A percentile compares a stretch with the other conserved stretches of the same genome.
These are phyloP conservation scores for Clathrus columnatus DNA, from an alignment of 768 basidiomycete species.

Conservation along the genomic window DNA sequence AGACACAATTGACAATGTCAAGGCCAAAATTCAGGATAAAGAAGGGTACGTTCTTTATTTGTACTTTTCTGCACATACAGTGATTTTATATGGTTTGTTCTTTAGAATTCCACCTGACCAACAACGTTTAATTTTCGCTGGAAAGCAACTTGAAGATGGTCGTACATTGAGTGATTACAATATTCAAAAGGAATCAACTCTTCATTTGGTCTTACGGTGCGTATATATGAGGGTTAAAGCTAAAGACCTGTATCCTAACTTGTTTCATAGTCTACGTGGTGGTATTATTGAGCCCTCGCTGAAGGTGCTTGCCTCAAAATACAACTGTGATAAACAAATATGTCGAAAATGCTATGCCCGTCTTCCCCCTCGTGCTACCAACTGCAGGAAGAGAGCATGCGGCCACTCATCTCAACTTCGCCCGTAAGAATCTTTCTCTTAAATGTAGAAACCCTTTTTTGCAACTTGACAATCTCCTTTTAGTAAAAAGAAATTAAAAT, in stretches of 20 bases:
- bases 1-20: slow-evolving; percentile 95
- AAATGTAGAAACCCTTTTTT: slow-evolving; percentile 9
- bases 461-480: slow-evolving; percentile 6
- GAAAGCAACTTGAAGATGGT: slow-evolving; percentile 98
- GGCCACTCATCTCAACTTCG: slow-evolving; percentile 88
- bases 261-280: slow-evolving; percentile 69
- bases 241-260: slow-evolving; percentile 8
- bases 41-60: slow-evolving; percentile 45
- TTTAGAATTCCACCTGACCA: slow-evolving; percentile 86
- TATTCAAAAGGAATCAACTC: slow-evolving; percentile 97
- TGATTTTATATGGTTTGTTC: background rate
- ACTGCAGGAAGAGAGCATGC: slow-evolving; percentile 94
- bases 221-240: background rate
- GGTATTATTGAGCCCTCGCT: slow-evolving; percentile 99
- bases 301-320: slow-evolving; percentile 93
- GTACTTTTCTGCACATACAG: background rate
- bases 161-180: slow-evolving; percentile 95
- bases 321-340: slow-evolving; percentile 99
- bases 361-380: slow-evolving; percentile 97
- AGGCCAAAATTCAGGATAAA: slow-evolving; percentile 75
- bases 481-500: slow-evolving; percentile 96
- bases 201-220: slow-evolving; percentile 93
- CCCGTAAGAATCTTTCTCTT: slow-evolving; percentile 48
- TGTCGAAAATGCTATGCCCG: slow-evolving; percentile 99
- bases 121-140: slow-evolving; percentile 93